These are phyloP conservation scores for Termitomyces sp. DNA, from an alignment of 768 basidiomycete genomes.

Conservation along the genomic window DNA sequence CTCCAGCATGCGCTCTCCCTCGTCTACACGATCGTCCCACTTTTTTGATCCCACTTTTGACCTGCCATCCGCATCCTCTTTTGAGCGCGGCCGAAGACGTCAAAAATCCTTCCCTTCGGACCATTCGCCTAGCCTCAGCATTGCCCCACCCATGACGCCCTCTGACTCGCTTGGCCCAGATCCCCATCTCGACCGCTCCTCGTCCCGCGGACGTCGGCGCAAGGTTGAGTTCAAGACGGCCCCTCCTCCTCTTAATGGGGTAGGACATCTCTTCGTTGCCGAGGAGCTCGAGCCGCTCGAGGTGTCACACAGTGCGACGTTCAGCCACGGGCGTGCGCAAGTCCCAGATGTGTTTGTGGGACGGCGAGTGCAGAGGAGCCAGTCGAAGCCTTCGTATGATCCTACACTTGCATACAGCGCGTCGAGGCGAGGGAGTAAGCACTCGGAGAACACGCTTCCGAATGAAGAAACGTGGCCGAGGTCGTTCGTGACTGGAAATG, in stretches of 20 bases:
- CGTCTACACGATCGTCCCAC: constrained; percentile 24
- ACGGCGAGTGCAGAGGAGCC: constrained; percentile 5
- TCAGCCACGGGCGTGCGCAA: neutral
- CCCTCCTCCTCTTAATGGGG: neutral
- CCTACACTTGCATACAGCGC: constrained; percentile 1
- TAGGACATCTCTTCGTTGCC: constrained; percentile 9
- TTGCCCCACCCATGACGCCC: constrained; percentile 44
- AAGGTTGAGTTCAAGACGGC: constrained; percentile 10
- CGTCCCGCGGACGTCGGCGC: constrained; percentile 21
- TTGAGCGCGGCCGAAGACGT: constrained; percentile 35
- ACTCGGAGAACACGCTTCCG: neutral
- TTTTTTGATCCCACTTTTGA: constrained; percentile 23
- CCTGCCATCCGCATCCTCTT: constrained; percentile 26
- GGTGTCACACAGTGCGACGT: constrained; percentile 2
- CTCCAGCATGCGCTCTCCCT: constrained; percentile 18
- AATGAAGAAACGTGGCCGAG: neutral
- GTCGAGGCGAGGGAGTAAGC: constrained; percentile 2
- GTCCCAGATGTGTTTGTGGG: neutral
- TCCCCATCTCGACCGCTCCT: constrained; percentile 17
- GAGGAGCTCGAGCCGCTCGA: constrained; percentile 22
- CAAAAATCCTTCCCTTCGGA: constrained; percentile 22
- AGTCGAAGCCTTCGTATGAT: constrained; percentile 16
- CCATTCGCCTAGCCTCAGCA: constrained; percentile 27
- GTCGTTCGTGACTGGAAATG: neutral
- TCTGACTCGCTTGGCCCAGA: constrained; percentile 29